Conservation (phyloP, 306 rosid species). For the Fragaria iinumae region DNA sequence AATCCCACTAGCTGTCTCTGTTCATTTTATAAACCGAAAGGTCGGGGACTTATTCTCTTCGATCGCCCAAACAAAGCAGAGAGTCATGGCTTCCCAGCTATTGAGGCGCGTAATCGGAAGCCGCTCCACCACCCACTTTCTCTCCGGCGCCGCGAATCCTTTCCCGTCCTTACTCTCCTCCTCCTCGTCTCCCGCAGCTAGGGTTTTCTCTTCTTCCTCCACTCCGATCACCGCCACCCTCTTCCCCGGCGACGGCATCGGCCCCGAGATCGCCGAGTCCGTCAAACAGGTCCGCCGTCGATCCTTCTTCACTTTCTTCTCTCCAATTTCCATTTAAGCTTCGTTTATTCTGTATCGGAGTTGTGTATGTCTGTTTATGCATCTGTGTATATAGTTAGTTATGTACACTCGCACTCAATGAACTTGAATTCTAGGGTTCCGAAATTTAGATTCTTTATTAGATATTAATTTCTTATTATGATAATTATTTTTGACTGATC, state of each 20-base stretch:
- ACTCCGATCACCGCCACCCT: constrained; percentile 86
- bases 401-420: neutral
- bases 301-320: neutral
- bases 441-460: neutral
- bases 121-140: constrained; percentile 29
- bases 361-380: neutral
- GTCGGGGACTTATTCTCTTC: neutral
- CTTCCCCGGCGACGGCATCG: constrained; percentile 97
- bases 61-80: neutral
- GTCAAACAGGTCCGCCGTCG: constrained; percentile 67
- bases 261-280: constrained; percentile 94
- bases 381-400: neutral
- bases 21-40: neutral
- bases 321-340: neutral
- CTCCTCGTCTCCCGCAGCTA: constrained; percentile 8
- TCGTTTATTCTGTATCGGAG: neutral
- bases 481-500: neutral
- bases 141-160: constrained; percentile 37
- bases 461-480: neutral
- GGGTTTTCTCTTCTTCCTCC: constrained; percentile 62
- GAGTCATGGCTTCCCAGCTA: constrained; percentile 64
- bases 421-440: constrained; percentile 16
- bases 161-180: neutral
- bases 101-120: constrained; percentile 67
- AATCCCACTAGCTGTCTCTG: neutral